A percentile compares a stretch with the other conserved stretches of the same genome.
These are phyloP conservation scores for Coemansia aciculifera DNA, from an alignment of 192 early-diverging fungal genomes.

Conservation along the genomic window DNA sequence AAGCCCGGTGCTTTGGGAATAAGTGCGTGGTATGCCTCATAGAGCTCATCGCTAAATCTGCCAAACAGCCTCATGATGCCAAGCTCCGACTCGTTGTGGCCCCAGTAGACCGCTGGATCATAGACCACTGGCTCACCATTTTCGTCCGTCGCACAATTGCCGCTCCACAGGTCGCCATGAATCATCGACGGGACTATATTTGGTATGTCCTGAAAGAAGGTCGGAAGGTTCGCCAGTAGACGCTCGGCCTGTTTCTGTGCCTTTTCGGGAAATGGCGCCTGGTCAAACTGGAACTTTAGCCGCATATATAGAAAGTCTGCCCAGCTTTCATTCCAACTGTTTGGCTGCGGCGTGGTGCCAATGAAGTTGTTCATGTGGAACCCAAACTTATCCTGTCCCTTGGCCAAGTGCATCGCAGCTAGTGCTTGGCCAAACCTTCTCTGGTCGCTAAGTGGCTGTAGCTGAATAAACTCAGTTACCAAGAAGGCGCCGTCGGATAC, in stretches of 20 bases:
- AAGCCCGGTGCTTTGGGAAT: conserved; percentile 31
- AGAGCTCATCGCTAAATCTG: conserved; percentile 19
- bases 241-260: background rate
- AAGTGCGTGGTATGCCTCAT: conserved; percentile 26
- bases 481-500: conserved; percentile 24
- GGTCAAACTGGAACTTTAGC: conserved; percentile 29
- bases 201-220: conserved; percentile 21
- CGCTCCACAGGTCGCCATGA: conserved; percentile 40
- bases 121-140: conserved; percentile 29
- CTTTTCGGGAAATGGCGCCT: conserved; percentile 6
- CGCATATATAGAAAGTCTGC: conserved; percentile 27
- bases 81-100: conserved; percentile 43
- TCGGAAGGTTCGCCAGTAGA: conserved; percentile 23
- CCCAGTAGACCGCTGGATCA: conserved; percentile 42
- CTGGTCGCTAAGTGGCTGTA: conserved; percentile 20
- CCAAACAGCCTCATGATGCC: conserved; percentile 45
- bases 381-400: conserved; percentile 29
- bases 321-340: conserved; percentile 34
- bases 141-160: conserved; percentile 27
- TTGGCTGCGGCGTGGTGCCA: conserved; percentile 34
- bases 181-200: conserved; percentile 28
- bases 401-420: conserved; percentile 19
- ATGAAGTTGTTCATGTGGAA: conserved; percentile 35
- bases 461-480: conserved; percentile 20
- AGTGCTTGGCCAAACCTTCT: conserved; percentile 23